Evolutionary conservation across 2,329 filamentous ascomycete genomes (phyloP).

Genomic region (Clarireedia sp.): DNA sequence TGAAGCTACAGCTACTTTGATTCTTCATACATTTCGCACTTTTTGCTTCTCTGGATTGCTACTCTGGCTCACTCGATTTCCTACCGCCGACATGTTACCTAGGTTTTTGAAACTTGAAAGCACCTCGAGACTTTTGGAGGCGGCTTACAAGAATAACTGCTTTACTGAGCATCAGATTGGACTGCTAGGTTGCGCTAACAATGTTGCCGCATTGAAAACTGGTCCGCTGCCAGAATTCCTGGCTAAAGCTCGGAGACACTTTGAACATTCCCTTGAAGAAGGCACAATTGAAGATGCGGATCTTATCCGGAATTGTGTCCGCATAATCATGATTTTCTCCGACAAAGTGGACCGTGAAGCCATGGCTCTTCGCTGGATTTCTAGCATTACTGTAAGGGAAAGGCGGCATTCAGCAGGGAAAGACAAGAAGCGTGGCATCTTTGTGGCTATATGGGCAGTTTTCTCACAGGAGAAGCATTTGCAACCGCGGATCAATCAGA

Average conservation of each 20-base stretch:
- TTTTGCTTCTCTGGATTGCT: not conserved
- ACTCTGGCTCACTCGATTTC: not conserved
- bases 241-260: not conserved
- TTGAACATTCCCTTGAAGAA: constrained; percentile 38
- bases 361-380: constrained; percentile 41
- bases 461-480: constrained; percentile 1
- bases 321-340: constrained; percentile 42
- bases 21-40: constrained; percentile 23
- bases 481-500: constrained; percentile 29
- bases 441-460: constrained; percentile 38
- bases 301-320: constrained; percentile 42
- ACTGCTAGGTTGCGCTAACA: not conserved
- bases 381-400: constrained; percentile 32
- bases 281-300: constrained; percentile 44
- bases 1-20: constrained; percentile 50
- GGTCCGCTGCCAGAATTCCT: not conserved
- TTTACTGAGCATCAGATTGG: not conserved
- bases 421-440: constrained; percentile 36
- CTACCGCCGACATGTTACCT: not conserved
- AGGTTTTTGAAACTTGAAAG: not conserved
- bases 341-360: constrained; percentile 30
- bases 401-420: constrained; percentile 18
- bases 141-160: not conserved
- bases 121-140: not conserved
- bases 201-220: not conserved